A percentile compares a stretch with the other conserved stretches of the same genome.
Evolutionary conservation across 2,329 filamentous ascomycete species (phyloP).

Genomic region (Hypoxylon sp.): DNA sequence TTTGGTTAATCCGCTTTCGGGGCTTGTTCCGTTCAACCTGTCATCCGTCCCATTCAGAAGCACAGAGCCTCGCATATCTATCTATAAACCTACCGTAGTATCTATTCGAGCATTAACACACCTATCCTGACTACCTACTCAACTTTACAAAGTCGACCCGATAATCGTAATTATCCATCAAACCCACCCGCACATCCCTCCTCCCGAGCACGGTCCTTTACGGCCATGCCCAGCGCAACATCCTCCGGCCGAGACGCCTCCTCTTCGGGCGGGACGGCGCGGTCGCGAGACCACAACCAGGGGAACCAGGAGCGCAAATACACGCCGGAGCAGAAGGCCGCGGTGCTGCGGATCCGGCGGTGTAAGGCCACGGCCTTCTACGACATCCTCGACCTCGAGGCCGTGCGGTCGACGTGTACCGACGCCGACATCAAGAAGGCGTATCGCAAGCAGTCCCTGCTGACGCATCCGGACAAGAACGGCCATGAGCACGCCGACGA

Average conservation of each 20-base stretch:
- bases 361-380: constrained; percentile 93
- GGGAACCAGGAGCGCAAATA: constrained; percentile 83
- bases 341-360: constrained; percentile 88
- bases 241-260: constrained; percentile 69
- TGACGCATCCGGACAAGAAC: constrained; percentile 99
- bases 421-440: constrained; percentile 97
- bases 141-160: constrained; percentile 35
- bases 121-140: constrained; percentile 33
- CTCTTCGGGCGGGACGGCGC: constrained; percentile 58
- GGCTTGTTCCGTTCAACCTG: constrained; percentile 1
- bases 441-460: constrained; percentile 91
- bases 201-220: constrained; percentile 22
- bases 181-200: background rate
- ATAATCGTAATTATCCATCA: background rate
- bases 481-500: constrained; percentile 95
- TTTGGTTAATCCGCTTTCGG: background rate
- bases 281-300: constrained; percentile 78
- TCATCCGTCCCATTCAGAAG: background rate
- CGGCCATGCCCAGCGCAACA: constrained; percentile 64
- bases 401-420: constrained; percentile 73
- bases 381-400: constrained; percentile 86
- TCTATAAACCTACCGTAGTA: background rate
- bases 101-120: constrained; percentile 6
- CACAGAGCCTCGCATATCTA: constrained; percentile 17
- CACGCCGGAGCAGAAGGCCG: constrained; percentile 91